A percentile compares a stretch with the other conserved stretches of the same genome.
Conservation (phyloP, 768 basidiomycete species). For the Leccinum disarticulatum region DNA sequence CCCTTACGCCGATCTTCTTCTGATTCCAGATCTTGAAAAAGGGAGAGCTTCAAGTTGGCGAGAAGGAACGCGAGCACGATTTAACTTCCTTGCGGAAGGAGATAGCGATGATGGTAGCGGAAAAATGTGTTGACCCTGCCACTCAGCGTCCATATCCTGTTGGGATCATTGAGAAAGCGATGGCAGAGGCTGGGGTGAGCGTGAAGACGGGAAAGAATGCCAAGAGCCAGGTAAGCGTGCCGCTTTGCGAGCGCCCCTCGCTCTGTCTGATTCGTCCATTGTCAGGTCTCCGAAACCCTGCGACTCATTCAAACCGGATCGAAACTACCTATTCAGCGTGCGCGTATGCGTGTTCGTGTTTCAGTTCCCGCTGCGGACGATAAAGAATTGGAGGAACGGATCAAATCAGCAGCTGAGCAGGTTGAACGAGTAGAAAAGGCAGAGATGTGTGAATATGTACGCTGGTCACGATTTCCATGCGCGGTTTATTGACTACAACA, state of each 20-base stretch:
- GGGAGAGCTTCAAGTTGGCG: conserved; percentile 95
- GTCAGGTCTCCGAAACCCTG: conserved; percentile 87
- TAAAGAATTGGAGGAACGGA: conserved; percentile 65
- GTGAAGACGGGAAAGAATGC: conserved; percentile 87
- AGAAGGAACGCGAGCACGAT: conserved; percentile 94
- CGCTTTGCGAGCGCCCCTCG: neutral
- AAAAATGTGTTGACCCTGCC: conserved; percentile 92
- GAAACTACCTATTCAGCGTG: conserved; percentile 89
- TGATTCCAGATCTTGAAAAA: conserved; percentile 82
- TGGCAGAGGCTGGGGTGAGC: conserved; percentile 93
- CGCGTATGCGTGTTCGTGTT: conserved; percentile 89
- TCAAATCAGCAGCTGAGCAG: conserved; percentile 73
- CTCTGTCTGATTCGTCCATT: neutral
- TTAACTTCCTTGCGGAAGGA: conserved; percentile 79
- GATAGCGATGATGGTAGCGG: conserved; percentile 91
- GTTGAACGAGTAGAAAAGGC: conserved; percentile 81
- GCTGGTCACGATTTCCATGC: conserved; percentile 29
- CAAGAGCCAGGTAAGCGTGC: conserved; percentile 77
- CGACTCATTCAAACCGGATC: conserved; percentile 78
- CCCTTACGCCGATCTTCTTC: neutral
- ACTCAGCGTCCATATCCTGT: conserved; percentile 91
- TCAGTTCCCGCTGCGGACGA: conserved; percentile 67
- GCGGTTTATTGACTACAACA: conserved; percentile 11
- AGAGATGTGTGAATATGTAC: conserved; percentile 85
- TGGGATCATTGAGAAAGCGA: conserved; percentile 96